A percentile compares a stretch with the other conserved stretches of the same genome.
phyloP scores from a whole-genome alignment of 2,329 filamentous ascomycete genomes.

The Colletotrichum echinochloae region DNA sequence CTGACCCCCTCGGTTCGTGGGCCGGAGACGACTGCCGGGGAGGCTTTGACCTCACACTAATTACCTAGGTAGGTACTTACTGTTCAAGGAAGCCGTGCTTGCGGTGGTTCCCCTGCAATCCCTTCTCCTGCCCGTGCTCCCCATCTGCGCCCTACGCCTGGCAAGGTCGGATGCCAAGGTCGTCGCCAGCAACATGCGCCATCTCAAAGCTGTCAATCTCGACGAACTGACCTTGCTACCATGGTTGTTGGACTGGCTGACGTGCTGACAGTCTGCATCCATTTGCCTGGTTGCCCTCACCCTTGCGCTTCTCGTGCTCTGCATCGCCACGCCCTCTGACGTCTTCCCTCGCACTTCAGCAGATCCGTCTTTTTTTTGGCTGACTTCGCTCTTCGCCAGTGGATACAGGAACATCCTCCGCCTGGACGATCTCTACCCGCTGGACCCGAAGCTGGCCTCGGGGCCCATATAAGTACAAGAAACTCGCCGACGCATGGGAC shows the following conservation, averaged over 20 bases:
- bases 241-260: slow-evolving; percentile 3
- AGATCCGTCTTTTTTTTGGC: slow-evolving; percentile 63
- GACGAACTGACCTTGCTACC: neutral
- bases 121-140: slow-evolving; percentile 23
- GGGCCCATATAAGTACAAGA: slow-evolving; percentile 39
- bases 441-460: slow-evolving; percentile 42
- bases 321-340: neutral
- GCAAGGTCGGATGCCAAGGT: slow-evolving; percentile 32
- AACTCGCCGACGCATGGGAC: slow-evolving; percentile 42
- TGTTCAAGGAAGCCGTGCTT: slow-evolving; percentile 47
- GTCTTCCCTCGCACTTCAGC: slow-evolving; percentile 50
- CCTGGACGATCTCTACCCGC: slow-evolving; percentile 51
- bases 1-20: slow-evolving; percentile 38
- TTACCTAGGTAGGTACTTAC: too few species aligned
- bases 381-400: slow-evolving; percentile 61
- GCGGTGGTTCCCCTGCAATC: slow-evolving; percentile 40
- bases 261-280: slow-evolving; percentile 16
- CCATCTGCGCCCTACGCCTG: slow-evolving; percentile 24
- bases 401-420: slow-evolving; percentile 59
- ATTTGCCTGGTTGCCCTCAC: slow-evolving; percentile 29
- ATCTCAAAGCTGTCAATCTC: slow-evolving; percentile 31
- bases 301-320: slow-evolving; percentile 28
- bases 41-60: slow-evolving; percentile 49
- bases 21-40: slow-evolving; percentile 42
- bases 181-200: slow-evolving; percentile 24